A percentile compares a stretch with the other conserved stretches of the same genome.
phyloP scores from a whole-genome alignment of 2,329 filamentous ascomycete genomes.

The Tolypocladium sp. region DNA sequence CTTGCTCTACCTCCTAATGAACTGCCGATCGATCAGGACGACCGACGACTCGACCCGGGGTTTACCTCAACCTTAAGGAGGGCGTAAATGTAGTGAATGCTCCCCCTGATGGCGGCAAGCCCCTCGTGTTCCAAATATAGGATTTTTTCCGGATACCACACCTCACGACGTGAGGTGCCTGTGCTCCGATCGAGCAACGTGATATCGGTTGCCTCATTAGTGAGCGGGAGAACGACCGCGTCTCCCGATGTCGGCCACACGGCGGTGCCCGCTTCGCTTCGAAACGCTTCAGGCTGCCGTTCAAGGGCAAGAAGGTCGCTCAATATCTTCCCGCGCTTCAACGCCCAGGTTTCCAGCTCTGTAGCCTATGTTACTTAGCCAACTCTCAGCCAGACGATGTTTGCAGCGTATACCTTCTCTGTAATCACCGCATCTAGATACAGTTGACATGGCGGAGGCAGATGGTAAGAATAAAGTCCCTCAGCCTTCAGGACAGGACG shows the following conservation, averaged over 20 bases:
- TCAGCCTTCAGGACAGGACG: background rate
- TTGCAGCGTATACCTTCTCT: background rate
- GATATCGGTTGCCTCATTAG: background rate
- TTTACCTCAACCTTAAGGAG: background rate
- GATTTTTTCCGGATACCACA: background rate
- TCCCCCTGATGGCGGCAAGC: background rate
- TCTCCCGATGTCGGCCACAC: background rate
- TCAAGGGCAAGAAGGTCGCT: background rate
- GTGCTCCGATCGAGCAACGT: background rate
- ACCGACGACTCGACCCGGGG: too few species aligned
- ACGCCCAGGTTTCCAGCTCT: background rate
- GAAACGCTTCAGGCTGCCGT: background rate
- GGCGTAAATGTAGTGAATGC: background rate
- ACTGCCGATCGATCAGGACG: too few species aligned
- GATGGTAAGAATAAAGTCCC: background rate
- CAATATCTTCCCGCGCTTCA: background rate
- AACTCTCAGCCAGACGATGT: background rate
- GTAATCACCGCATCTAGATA: background rate
- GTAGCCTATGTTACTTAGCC: background rate
- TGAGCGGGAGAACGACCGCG: background rate
- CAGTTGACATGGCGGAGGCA: background rate
- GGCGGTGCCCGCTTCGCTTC: background rate
- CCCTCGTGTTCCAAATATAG: background rate
- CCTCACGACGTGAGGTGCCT: background rate
- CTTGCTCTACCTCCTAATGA: too few species aligned